Evolutionary conservation across 1,284 basidiomycete species (phyloP), one percentile per base, ranked within the genome.

Genomic region (Phylloboletellus chloephorus): DNA sequence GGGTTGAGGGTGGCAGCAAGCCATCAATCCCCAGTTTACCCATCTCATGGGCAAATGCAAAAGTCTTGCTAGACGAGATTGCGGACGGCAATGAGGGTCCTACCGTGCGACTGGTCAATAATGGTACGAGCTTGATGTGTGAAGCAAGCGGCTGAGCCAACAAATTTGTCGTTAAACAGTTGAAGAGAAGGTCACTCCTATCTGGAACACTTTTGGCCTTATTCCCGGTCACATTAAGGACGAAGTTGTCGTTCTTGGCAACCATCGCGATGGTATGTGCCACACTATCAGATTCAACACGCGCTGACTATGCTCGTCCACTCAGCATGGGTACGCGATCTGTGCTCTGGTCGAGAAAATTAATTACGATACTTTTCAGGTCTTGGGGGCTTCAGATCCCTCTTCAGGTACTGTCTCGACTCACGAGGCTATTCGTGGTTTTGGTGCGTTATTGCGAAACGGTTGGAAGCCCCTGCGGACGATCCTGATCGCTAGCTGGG

Each of bases 381-480:
- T 86, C 7, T 59, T 84, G 49, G 84, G 84, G 9, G 88, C 71
- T 30, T 67, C 74, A 0, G 89, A 93, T 58, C 90, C 90, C 1
- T 79, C 74, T 36, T 83, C 81, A 10, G 90, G 89, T n/a, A 86
- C 86, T 0, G 86, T 79, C 1, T 73, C 80, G 4, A 65, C 88
- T 43, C 73, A 82, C 50, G 88, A 93, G 56, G 66, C 82, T 20
- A 72, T 89, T 37, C 75, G 77, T 32, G 88, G 84, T 3, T 73
- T 88, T 39, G 87, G 85, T 25, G 64, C 64, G 5, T 67, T 93
- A 0, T 54, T 83, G 22, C 65, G 65, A 48, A 70, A 68, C 23
- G 89, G 87, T 12, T 93, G 89, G 89, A 81, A 76, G 54, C 90
- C 89, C 3, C 60, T 89, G 24, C 70, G 90, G 31, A 89, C 83